Base-by-base conservation (phyloP, 805 yeast genomes). In the Jamesozyma lodderae region DNA sequence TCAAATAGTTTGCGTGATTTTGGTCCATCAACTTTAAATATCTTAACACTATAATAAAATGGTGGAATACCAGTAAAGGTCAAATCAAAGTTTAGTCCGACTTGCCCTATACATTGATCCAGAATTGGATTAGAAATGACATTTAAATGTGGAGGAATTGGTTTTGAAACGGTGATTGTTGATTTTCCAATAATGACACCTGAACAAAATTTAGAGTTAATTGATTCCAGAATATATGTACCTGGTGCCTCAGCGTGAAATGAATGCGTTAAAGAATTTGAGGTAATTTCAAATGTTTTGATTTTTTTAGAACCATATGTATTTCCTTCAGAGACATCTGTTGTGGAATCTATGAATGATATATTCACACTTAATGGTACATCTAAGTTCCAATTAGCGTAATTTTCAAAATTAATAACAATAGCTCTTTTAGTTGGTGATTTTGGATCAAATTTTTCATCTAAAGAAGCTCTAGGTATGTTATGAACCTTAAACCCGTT, bases 101-200 rank as follows among this genome's bases (percentile, higher is more conserved):
- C 79, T 32, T 87, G 85, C 0, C 98, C 98, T 22, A 92, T 82
- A 64, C 99, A 92, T 35, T 81, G 75, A 51, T 90, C 97, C 19
- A 76, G 67, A 2, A 90, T 75, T 3, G 90, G 64, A 8, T 57
- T 56, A 3, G 70, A 59, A 20, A 49, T 54, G 13, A 73, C 68
- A 3, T 55, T 46, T 18, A 77, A 43, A 17, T 63, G 52, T 8
- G 82, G 80, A 25, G 70, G 69, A 3, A 77, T 70, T 4, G 82
- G 80, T 24, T 64, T 62, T 1, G 86, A 75, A 1, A 85, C 69
- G 14, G 64, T 53, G 9, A 81, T 66, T 1, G 66, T 57, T 1
- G 77, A 68, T 9, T 73, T 64, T n/a, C 79, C 85, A 30, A 63
- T 52, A 16, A 83, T 67, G 10, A 68, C 66, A 33, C 94, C 86